A percentile compares a stretch with the other conserved stretches of the same genome.
Conservation (phyloP, 441 rosid genomes). For the Aquilaria agallochum region DNA sequence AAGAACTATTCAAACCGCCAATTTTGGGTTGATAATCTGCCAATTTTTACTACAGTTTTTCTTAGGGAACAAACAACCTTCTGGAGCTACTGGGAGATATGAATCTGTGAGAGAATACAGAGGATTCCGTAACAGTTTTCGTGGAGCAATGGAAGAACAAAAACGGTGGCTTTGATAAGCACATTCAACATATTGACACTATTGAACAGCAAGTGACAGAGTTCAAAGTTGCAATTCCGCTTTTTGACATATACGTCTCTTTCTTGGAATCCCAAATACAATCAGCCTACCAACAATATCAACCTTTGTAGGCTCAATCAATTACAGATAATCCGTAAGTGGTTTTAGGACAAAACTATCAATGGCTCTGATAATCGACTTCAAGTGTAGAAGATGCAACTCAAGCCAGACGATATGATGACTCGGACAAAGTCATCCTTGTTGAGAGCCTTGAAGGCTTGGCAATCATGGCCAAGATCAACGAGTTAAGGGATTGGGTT, state of each 20-base stretch:
- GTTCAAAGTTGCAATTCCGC: conserved; percentile 73
- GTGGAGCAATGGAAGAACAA: conserved; percentile 75
- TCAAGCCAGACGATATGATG: too few species aligned
- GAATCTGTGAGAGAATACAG: conserved; percentile 66
- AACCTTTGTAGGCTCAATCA: conserved; percentile 9
- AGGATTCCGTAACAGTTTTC: conserved; percentile 65
- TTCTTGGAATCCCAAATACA: conserved; percentile 67
- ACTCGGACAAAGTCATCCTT: too few species aligned
- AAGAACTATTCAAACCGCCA: too few species aligned
- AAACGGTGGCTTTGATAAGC: conserved; percentile 58
- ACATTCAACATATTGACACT: conserved; percentile 64
- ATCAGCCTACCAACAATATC: conserved; percentile 31
- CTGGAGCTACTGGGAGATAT: conserved; percentile 81
- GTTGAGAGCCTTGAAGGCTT: too few species aligned
- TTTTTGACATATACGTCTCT: conserved; percentile 74
- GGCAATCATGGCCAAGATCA: too few species aligned
- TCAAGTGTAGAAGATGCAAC: too few species aligned
- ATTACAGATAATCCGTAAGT: too few species aligned
- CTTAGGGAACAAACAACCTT: conserved; percentile 59
- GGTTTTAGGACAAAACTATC: too few species aligned
- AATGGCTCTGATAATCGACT: too few species aligned
- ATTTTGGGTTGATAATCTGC: too few species aligned
- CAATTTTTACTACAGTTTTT: not conserved
- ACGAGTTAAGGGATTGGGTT: too few species aligned
- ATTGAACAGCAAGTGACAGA: conserved; percentile 75